Evolutionary conservation across 192 early-diverging fungal species (phyloP), one percentile per base, ranked within the genome.

Genomic region (Mortierella claussenii): DNA sequence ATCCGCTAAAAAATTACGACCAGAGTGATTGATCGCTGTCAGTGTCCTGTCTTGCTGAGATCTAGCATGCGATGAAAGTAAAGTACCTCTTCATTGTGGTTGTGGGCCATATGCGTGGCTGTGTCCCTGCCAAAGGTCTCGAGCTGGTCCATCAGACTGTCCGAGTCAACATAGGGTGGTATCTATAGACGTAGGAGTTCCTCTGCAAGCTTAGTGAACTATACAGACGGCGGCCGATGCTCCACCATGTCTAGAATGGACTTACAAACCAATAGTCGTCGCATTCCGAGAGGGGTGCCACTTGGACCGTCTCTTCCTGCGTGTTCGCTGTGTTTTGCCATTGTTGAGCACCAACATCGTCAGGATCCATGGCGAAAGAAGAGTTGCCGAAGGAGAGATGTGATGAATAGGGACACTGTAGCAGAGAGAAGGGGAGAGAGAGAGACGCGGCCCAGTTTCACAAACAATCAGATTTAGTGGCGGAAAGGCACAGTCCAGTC

Each of bases 181-280:
- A 65, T 45, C 63, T 75, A 74, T 51, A n/a, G 0, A 21, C 27
- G 4, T 12, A 23, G n/a, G n/a, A n/a, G n/a, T n/a, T n/a, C n/a
- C n/a, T n/a, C n/a, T n/a, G n/a, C n/a, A n/a, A n/a, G n/a, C n/a
- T n/a, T n/a, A n/a, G n/a, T n/a, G n/a, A n/a, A n/a, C n/a, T n/a
- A n/a, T n/a, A n/a, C n/a, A n/a, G n/a, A n/a, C n/a, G n/a, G n/a
- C n/a, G n/a, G n/a, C n/a, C n/a, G n/a, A n/a, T n/a, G n/a, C n/a
- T n/a, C n/a, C n/a, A n/a, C n/a, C n/a, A n/a, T n/a, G n/a, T n/a
- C n/a, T n/a, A 17, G 28, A 27, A 18, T 37, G 34, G 44, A 74
- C 73, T 6, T 57, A 76, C 73, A 60, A 76, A 62, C 73, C 73
- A 76, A 21, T 67, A 62, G 31, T 67, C 65, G 23, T 65, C 33